phyloP scores from a whole-genome alignment of 495 filamentous ascomycete genomes.

The Penicillium verhagenii region DNA sequence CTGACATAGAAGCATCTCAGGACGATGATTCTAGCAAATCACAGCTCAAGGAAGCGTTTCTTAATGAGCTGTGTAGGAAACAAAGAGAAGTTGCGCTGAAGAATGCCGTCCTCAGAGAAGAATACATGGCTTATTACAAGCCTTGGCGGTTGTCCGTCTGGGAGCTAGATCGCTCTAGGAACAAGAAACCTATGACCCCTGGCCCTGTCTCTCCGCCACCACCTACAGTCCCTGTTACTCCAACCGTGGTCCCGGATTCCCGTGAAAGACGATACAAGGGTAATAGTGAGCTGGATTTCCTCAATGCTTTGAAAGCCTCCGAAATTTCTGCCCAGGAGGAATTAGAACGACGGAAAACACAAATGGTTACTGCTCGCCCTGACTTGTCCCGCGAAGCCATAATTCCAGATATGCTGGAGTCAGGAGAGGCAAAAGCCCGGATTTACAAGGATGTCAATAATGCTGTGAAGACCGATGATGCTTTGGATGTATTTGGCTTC shows the following conservation, averaged over 20 bases:
- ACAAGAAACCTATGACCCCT: constrained; percentile 49
- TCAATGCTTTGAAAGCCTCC: constrained; percentile 73
- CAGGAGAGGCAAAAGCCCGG: constrained; percentile 39
- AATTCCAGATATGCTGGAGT: constrained; percentile 75
- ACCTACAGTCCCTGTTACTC: constrained; percentile 34
- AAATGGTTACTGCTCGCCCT: constrained; percentile 65
- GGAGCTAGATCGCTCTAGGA: constrained; percentile 63
- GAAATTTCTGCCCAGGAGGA: constrained; percentile 73
- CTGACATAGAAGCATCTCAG: constrained; percentile 48
- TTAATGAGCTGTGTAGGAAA: constrained; percentile 35
- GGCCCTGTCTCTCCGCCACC: constrained; percentile 51
- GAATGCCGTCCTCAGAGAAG: constrained; percentile 39
- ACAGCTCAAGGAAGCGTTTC: constrained; percentile 34
- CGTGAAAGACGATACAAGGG: constrained; percentile 62
- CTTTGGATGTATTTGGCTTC: constrained; percentile 69
- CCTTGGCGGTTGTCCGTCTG: constrained; percentile 48
- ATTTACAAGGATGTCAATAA: constrained; percentile 75
- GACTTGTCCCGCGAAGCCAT: constrained; percentile 81
- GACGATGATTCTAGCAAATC: constrained; percentile 40
- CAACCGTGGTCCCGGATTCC: constrained; percentile 48
- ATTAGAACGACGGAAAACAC: constrained; percentile 63
- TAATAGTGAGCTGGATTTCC: constrained; percentile 73
- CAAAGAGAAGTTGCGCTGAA: constrained; percentile 43
- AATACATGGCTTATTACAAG: constrained; percentile 46
- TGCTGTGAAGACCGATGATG: constrained; percentile 61